Conservation (phyloP, 2,329 filamentous ascomycete species). For the Teratosphaeria nubilosa region DNA sequence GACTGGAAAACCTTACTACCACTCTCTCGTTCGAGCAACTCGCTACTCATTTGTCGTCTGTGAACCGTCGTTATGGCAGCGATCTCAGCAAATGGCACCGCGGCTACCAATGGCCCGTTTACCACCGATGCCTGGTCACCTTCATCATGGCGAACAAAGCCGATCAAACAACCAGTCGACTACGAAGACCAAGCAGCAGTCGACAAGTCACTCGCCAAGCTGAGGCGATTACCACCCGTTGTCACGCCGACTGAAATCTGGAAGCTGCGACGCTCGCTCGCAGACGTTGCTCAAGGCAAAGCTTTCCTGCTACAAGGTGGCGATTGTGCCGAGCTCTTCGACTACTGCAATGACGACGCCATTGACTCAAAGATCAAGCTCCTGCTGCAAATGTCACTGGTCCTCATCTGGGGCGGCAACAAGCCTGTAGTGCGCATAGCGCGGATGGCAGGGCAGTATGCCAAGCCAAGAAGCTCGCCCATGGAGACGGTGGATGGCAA, state of each 20-base stretch:
- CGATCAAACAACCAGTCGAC: conserved; percentile 64
- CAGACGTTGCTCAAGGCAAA: conserved; percentile 79
- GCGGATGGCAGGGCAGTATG: conserved; percentile 94
- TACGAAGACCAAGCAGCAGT: conserved; percentile 57
- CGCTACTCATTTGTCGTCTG: background rate
- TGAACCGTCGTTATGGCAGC: background rate
- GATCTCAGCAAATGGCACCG: background rate
- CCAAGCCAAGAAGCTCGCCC: conserved; percentile 84
- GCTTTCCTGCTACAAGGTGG: conserved; percentile 93
- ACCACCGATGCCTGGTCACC: conserved; percentile 42
- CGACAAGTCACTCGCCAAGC: conserved; percentile 51
- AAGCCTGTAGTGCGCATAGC: conserved; percentile 86
- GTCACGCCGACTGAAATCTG: conserved; percentile 73
- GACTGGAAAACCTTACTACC: background rate
- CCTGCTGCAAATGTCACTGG: conserved; percentile 90
- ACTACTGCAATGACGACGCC: conserved; percentile 80
- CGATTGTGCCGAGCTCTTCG: conserved; percentile 94
- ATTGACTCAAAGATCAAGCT: conserved; percentile 97
- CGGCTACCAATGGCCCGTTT: background rate
- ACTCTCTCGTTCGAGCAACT: background rate
- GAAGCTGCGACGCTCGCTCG: conserved; percentile 65
- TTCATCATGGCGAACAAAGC: conserved; percentile 64
- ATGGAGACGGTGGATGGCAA: conserved; percentile 72
- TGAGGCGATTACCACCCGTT: conserved; percentile 61
- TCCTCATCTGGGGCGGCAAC: conserved; percentile 79